Base-by-base conservation (phyloP, 768 basidiomycete genomes). In the Calvatia gigantea region DNA sequence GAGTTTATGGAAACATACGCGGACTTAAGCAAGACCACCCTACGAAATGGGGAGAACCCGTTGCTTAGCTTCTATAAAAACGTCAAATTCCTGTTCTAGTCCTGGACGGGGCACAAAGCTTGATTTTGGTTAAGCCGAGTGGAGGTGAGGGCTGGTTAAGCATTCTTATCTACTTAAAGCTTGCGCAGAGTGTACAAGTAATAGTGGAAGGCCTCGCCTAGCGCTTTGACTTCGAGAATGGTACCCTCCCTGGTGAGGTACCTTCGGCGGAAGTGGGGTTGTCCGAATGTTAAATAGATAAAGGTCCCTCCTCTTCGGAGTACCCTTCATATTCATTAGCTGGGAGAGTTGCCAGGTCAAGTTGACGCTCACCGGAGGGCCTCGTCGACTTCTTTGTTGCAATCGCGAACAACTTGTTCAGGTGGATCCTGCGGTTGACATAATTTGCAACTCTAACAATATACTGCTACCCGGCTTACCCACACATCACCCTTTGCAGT, bases 1-100 rank as follows among this genome's bases (percentile, higher is more conserved):
- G 89, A 95, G 68, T 98, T 98, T 67, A 73, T 98, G 77, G 80
- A 82, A 64, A 86, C 87, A 44, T 98, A 92, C 66, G 94, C 84
- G 35, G 85, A 93, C 58, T 65, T 92, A 31, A 74, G 73, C 57
- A 77, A 73, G 68, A 97, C 96, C 19, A 77, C 76, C 42, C 70
- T 94, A 51, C 75, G 73, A 58, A 94, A 82, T 67, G 92, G 94
- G 48, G 91, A 91, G 71, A 95, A 94, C 67, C 91, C 94, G 6
- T 77, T 97, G 78, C 65, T 94, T 54, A 85, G 87, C 62, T 94
- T 87, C 69, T 98, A 97, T 69, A 82, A 88, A 70, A 97, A 97
- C 73, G 94, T 94, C 58, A 94, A 94, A 69, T 86, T 97, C 66
- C 75, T 96, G 65, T 96, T 96, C 62, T 96, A 64, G 71, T 32